phyloP scores from a whole-genome alignment of 73 alveolate genomes.

The Blepharisma stoltei region DNA sequence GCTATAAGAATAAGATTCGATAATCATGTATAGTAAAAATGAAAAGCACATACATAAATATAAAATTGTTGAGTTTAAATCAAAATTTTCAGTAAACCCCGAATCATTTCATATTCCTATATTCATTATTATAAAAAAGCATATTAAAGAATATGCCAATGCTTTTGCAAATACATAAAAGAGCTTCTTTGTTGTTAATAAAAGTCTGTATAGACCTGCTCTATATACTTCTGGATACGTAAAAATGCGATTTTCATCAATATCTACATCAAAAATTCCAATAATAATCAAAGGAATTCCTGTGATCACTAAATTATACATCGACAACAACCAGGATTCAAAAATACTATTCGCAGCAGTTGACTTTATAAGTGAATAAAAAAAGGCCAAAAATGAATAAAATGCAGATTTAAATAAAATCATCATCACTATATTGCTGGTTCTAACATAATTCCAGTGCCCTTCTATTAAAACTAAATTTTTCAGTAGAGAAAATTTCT shows the following conservation, averaged over 20 bases:
- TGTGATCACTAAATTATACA: not conserved
- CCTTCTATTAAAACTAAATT: not conserved
- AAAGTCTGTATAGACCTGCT: not conserved
- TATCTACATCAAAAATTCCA: not conserved
- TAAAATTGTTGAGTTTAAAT: not conserved
- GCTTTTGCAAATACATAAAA: not conserved
- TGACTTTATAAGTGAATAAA: not conserved
- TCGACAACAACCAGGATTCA: not conserved
- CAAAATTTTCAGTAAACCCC: slow-evolving; percentile 14
- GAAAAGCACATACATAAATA: no score
- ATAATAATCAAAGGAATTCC: not conserved
- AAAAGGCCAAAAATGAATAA: not conserved
- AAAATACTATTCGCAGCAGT: not conserved
- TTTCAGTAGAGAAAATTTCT: slow-evolving; percentile 13
- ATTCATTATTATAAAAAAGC: not conserved
- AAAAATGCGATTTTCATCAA: not conserved
- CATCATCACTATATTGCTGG: not conserved
- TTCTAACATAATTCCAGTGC: slow-evolving; percentile 6
- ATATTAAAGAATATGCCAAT: not conserved
- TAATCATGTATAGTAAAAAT: no score
- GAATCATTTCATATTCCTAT: not conserved
- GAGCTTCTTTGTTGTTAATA: not conserved
- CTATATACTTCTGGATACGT: not conserved
- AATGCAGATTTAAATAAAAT: not conserved
- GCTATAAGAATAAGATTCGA: no score